Evolutionary conservation across 2,329 filamentous ascomycete species (phyloP), one percentile per base, ranked within the genome.

Genomic region (Aspergillus sp.): DNA sequence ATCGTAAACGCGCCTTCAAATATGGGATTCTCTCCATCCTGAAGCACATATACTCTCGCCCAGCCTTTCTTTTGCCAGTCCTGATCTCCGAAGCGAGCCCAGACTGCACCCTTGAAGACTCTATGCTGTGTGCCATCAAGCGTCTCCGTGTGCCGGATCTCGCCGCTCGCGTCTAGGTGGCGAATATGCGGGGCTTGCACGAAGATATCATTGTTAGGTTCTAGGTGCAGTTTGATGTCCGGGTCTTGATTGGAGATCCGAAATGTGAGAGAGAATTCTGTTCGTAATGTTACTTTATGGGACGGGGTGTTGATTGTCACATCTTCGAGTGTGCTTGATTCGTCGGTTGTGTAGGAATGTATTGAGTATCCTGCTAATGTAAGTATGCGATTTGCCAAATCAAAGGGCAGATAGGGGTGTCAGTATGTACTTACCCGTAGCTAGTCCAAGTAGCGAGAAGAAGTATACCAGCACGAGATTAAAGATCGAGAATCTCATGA

Each of bases 141-240:
- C 3, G 16, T 4, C 14, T 63, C 57, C 1, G 50, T 52, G 3
- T 50, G 32, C 5, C 20, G 26, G 6, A 51, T 18, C 2, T 7
- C 16, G 4, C 59, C 60, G n/a, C 36, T 49, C 0, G 47, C 5
- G 16, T 53, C 53, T 9, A 63, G 39, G 11, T 61, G 64, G 10
- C 49, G 52, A 26, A 63, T 54, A 1, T 63, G 58, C 6, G 63
- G 45, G 9, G 32, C 36, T 9, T 39, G 52, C 6, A 24, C 3
- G 2, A 65, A 52, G 12, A 65, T 56, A 16, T 63, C 60, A 26
- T 55, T n/a, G 11, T 64, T 65, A 1, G 54, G 60, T 11, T 58
- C 47, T 2, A 65, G 46, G 1, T 24, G 39, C 0, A 65, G 39
- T 26, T 20, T 59, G 0, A 63, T 3, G 1, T 24, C 31, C 5